These are phyloP conservation scores for Penicillium desertorum DNA, from an alignment of 495 filamentous ascomycete genomes.

Conservation along the genomic window DNA sequence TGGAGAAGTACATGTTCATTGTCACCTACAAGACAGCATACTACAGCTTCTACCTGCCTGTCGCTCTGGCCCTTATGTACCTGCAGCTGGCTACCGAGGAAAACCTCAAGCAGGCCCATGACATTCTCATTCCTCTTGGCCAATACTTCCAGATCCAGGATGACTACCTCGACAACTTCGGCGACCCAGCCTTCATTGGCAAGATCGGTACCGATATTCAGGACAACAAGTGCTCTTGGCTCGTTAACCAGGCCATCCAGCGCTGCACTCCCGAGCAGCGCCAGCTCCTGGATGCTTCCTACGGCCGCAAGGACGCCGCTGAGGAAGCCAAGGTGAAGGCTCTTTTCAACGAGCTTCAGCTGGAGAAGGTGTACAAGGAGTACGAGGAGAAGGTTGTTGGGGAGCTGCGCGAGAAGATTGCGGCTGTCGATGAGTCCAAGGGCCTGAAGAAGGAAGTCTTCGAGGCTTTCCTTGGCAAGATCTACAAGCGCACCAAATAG, in stretches of 20 bases:
- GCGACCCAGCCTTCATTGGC: slow-evolving; percentile 89
- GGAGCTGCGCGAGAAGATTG: slow-evolving; percentile 73
- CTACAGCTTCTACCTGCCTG: slow-evolving; percentile 97
- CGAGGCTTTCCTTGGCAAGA: slow-evolving; percentile 87
- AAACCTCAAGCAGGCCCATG: slow-evolving; percentile 81
- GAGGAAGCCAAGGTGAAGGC: slow-evolving; percentile 84
- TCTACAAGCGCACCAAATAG: slow-evolving; percentile 94
- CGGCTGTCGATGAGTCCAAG: slow-evolving; percentile 73
- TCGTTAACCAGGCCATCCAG: slow-evolving; percentile 88
- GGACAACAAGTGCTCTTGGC: slow-evolving; percentile 99
- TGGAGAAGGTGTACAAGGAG: slow-evolving; percentile 76
- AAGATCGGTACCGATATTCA: slow-evolving; percentile 99
- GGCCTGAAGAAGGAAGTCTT: slow-evolving; percentile 90
- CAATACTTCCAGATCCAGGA: slow-evolving; percentile 99
- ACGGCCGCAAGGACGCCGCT: slow-evolving; percentile 80
- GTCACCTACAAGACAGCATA: slow-evolving; percentile 99
- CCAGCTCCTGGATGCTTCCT: slow-evolving; percentile 74
- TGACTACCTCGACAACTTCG: slow-evolving; percentile 97
- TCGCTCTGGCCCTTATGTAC: slow-evolving; percentile 84
- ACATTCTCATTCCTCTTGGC: slow-evolving; percentile 95
- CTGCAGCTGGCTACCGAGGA: slow-evolving; percentile 75
- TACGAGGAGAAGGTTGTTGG: slow-evolving; percentile 84
- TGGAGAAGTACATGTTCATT: slow-evolving; percentile 97
- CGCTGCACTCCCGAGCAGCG: slow-evolving; percentile 78
- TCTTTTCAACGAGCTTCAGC: slow-evolving; percentile 77